phyloP scores from a whole-genome alignment of 2,329 filamentous ascomycete genomes.

The Cytospora leucostoma region DNA sequence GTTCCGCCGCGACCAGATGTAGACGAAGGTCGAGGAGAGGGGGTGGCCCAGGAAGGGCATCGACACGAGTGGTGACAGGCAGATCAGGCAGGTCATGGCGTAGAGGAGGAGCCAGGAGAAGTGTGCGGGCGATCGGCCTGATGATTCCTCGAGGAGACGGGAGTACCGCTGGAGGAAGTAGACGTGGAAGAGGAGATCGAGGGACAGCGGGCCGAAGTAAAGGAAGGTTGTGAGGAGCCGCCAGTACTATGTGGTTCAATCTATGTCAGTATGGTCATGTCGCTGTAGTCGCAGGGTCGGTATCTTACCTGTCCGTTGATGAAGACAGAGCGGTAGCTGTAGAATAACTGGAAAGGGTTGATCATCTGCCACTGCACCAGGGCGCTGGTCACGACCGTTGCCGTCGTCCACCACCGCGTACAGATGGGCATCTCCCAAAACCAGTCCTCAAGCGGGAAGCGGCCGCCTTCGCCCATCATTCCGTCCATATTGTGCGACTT shows the following conservation, averaged over 20 bases:
- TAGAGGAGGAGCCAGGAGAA: constrained; percentile 95
- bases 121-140: constrained; percentile 85
- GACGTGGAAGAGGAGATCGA: constrained; percentile 95
- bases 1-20: constrained; percentile 96
- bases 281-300: neutral
- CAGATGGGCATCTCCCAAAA: constrained; percentile 98
- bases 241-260: constrained; percentile 71
- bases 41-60: constrained; percentile 95
- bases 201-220: constrained; percentile 91
- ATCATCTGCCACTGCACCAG: constrained; percentile 92
- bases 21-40: constrained; percentile 88
- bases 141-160: constrained; percentile 89
- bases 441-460: constrained; percentile 90
- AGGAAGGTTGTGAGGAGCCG: constrained; percentile 93
- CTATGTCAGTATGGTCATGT: constrained; percentile 4
- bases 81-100: constrained; percentile 75
- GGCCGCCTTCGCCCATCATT: constrained; percentile 59
- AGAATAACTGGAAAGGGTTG: constrained; percentile 94
- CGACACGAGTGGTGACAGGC: constrained; percentile 81
- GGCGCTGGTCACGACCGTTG: constrained; percentile 82
- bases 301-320: constrained; percentile 79
- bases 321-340: constrained; percentile 91
- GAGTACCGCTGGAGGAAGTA: constrained; percentile 98
- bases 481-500: constrained; percentile 51
- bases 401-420: constrained; percentile 95